Conservation (phyloP, 78 protist genomes). For the Dictyostelium firmibasis region DNA sequence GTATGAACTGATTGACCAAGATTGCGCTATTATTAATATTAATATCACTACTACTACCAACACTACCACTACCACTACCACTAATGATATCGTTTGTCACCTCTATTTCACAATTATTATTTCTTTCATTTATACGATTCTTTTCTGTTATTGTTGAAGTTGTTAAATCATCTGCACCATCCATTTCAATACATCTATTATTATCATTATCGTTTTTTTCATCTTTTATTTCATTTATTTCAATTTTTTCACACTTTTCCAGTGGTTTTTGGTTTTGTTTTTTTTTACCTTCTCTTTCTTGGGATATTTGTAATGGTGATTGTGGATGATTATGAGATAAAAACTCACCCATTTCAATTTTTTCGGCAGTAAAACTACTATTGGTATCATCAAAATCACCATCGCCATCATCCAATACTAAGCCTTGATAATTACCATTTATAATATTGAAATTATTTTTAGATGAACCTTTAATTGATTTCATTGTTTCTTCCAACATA, state of each 20-base stretch:
- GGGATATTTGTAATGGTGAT: neutral
- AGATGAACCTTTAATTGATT: constrained; percentile 23
- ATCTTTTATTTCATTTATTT: no score
- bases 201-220: neutral
- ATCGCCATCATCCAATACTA: neutral
- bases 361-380: neutral
- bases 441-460: constrained; percentile 3
- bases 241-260: neutral
- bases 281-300: neutral
- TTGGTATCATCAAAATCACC: neutral
- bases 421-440: neutral
- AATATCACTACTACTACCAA: neutral
- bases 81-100: neutral
- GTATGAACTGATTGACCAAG: neutral
- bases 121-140: no score
- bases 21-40: neutral
- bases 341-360: constrained; percentile 60
- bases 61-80: neutral
- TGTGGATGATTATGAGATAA: neutral
- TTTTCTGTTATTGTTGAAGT: no score
- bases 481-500: constrained; percentile 30
- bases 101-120: no score
- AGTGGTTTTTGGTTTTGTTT: no score
- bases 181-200: neutral
- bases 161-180: neutral